These are phyloP conservation scores for Fraxinus baroniana DNA, from an alignment of 305 asterid genomes.

Conservation along the genomic window DNA sequence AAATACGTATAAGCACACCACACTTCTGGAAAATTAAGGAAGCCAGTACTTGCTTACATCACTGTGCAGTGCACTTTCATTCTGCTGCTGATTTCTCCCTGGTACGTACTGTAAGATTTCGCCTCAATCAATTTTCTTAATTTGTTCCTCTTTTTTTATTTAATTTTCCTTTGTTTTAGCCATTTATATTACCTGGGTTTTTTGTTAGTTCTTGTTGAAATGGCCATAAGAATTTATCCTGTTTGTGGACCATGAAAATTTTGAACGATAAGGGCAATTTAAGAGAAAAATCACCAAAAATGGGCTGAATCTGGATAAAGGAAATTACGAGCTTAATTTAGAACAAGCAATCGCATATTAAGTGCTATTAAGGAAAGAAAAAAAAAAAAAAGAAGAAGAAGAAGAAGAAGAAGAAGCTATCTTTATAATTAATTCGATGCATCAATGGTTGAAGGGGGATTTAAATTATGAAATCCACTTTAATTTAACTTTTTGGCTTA, in stretches of 20 bases:
- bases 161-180: not conserved
- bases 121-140: not conserved
- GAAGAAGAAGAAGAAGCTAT: not conserved
- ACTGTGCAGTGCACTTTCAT: constrained; percentile 2
- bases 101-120: constrained; percentile 19
- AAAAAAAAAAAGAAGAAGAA: too few species aligned
- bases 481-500: not conserved
- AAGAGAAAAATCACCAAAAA: not conserved
- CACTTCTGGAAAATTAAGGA: constrained; percentile 12
- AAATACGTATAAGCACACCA: not conserved
- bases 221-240: constrained; percentile 28
- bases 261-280: not conserved
- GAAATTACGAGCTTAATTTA: not conserved
- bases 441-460: not conserved
- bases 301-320: not conserved
- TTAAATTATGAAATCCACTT: not conserved
- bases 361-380: not conserved
- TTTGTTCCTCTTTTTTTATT: not conserved
- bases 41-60: not conserved
- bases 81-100: constrained; percentile 8
- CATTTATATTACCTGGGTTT: constrained; percentile 8
- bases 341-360: not conserved
- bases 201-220: constrained; percentile 33
- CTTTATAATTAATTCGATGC: not conserved
- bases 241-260: not conserved